A percentile compares a stretch with the other conserved stretches of the same genome.
These are phyloP conservation scores for Nitzschia sp. DNA, from an alignment of 108 stramenopile species.

Conservation along the genomic window DNA sequence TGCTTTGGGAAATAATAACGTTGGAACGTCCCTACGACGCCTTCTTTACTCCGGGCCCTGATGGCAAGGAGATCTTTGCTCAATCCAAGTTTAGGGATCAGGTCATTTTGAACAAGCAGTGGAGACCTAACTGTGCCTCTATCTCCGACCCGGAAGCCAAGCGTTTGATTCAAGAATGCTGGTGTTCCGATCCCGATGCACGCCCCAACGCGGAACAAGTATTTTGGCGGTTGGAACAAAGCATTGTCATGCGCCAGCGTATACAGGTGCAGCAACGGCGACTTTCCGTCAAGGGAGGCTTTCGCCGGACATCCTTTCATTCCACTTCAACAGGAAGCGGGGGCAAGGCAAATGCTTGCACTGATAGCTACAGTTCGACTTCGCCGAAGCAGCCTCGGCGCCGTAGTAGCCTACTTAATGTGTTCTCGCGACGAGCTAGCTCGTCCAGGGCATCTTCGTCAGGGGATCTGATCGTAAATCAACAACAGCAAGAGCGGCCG, in stretches of 20 bases:
- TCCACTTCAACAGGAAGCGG: background rate
- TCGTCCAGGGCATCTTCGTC: background rate
- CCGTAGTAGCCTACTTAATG: background rate
- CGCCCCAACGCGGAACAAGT: slow-evolving; percentile 39
- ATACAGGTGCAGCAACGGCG: background rate
- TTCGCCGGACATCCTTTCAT: background rate
- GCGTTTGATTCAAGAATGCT: slow-evolving; percentile 44
- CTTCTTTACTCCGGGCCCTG: slow-evolving; percentile 18
- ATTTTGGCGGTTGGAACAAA: slow-evolving; percentile 1
- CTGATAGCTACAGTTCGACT: background rate
- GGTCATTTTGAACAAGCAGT: slow-evolving; percentile 42
- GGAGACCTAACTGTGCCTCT: slow-evolving; percentile 29
- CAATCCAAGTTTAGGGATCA: slow-evolving; percentile 36
- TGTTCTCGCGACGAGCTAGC: background rate
- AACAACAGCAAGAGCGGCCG: background rate
- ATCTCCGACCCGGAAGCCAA: slow-evolving; percentile 1
- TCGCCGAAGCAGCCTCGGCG: background rate
- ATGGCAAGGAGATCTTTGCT: slow-evolving; percentile 24
- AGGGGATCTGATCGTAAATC: background rate
- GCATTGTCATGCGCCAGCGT: background rate
- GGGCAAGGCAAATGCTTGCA: background rate
- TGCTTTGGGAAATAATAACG: slow-evolving; percentile 62
- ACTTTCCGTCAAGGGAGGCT: background rate
- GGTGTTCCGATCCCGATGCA: slow-evolving; percentile 50
- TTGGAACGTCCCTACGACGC: slow-evolving; percentile 65